A percentile compares a stretch with the other conserved stretches of the same genome.
phyloP scores from a whole-genome alignment of 768 basidiomycete species.

The Boletus vermiculosoides region DNA sequence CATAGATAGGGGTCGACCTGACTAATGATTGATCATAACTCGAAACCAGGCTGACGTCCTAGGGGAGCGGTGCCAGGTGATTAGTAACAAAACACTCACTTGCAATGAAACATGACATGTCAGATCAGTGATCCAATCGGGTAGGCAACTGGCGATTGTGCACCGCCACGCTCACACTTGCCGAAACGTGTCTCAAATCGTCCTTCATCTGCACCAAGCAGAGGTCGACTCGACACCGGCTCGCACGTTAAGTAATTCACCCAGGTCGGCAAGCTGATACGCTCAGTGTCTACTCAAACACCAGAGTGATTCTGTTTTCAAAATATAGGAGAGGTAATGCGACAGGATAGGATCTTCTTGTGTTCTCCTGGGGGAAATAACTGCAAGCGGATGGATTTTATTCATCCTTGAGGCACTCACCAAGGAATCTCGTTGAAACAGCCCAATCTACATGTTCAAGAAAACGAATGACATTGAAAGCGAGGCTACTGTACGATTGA shows the following conservation, averaged over 20 bases:
- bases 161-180: neutral
- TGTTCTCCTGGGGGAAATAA: neutral
- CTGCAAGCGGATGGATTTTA: neutral
- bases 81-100: conserved; percentile 3
- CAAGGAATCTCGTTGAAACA: neutral
- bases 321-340: neutral
- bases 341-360: neutral
- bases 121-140: neutral
- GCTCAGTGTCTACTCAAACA: neutral
- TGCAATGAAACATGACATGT: no score
- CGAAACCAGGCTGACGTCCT: neutral
- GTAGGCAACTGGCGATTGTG: neutral
- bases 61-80: neutral
- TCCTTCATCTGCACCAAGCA: neutral
- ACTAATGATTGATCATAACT: conserved; percentile 13
- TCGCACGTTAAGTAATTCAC: no score
- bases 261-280: no score
- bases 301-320: neutral
- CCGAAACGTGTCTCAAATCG: neutral
- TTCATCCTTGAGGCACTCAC: conserved; percentile 12
- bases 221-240: neutral
- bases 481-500: neutral
- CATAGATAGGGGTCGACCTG: conserved; percentile 18
- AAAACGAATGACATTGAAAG: conserved; percentile 4
- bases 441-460: neutral